Evolutionary conservation across 2,329 filamentous ascomycete genomes (phyloP), one percentile per base, ranked within the genome.

Genomic region (Cordyceps cateniannulata): DNA sequence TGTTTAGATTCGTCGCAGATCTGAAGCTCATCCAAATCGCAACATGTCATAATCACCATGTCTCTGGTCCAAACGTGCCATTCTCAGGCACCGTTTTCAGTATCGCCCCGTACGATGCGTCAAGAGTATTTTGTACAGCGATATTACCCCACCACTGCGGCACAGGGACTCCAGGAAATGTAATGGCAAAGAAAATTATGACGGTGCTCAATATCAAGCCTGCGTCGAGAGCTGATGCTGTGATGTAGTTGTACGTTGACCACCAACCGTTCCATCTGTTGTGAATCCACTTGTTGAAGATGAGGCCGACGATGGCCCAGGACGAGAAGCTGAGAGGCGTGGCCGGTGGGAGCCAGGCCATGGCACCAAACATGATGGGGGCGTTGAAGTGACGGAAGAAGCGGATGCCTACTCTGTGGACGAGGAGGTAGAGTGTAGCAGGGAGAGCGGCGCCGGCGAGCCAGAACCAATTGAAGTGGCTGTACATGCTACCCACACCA

Each of bases 241-340:
- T 76, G 54, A 75, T 67, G 62, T 76, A 77, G 63, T 75, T 76
- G 62, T 77, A 76, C 16, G 67, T 74, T 42, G 69, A 75, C 85
- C 85, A 87, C 85, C 84, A 87, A 0, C 79, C 82, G n/a, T 74
- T 72, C 68, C 74, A 84, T 47, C 76, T 74, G 64, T 77, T 76
- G 35, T 78, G 77, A 62, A 87, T 83, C 56, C 72, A 75, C 64
- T 81, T 79, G 66, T 87, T 85, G 71, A 87, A 87, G 32, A 85
- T 60, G 50, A 80, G 75, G 0, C 84, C 84, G 14, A 83, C 76
- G 18, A 84, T 71, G 3, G 78, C 82, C 85, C 85, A 87, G 3
- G 77, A 72, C 12, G 81, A 79, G 66, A 85, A 87, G 65, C 78
- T 85, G 27, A 86, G 73, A 0, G 82, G 81, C 0, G 84, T 86